phyloP scores from a whole-genome alignment of 2,329 filamentous ascomycete species.

The Fusarium sp. region DNA sequence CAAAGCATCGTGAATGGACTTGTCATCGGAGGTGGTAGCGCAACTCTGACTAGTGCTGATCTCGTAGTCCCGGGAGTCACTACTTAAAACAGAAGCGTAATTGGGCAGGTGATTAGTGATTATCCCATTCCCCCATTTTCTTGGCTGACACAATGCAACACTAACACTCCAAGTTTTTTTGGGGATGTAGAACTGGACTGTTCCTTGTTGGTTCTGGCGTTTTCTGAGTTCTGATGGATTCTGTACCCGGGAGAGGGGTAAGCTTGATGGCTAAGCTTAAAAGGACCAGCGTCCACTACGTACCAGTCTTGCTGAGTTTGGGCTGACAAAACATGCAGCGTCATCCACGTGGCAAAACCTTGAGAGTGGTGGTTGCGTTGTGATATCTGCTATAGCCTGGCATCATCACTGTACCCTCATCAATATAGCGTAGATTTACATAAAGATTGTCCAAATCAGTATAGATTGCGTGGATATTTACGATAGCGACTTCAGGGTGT shows the following conservation, averaged over 20 bases:
- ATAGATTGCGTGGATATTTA: not conserved
- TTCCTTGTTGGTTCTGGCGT: not conserved
- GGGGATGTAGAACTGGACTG: not conserved
- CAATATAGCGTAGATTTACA: not conserved
- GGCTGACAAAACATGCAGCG: constrained; percentile 14
- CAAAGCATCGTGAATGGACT: not conserved
- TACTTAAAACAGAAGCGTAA: constrained; percentile 23
- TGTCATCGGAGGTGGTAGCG: not conserved
- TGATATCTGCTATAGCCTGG: not conserved
- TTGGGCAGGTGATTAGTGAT: constrained; percentile 2
- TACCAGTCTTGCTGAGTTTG: not conserved
- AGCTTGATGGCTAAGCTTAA: constrained; percentile 34
- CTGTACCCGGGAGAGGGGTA: not conserved
- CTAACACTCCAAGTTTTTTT: not conserved
- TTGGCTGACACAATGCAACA: constrained; percentile 23
- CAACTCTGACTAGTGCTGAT: constrained; percentile 16
- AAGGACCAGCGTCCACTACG: not conserved
- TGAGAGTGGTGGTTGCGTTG: not conserved
- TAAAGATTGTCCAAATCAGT: not conserved
- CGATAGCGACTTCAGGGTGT: not conserved
- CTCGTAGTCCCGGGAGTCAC: constrained; percentile 18
- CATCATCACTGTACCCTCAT: not conserved
- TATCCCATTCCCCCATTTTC: not conserved
- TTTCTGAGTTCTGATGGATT: not conserved
- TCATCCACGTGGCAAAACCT: constrained; percentile 27